These are phyloP conservation scores for Backusella tarrabulga DNA, from an alignment of 192 early-diverging fungal species.

Conservation along the genomic window DNA sequence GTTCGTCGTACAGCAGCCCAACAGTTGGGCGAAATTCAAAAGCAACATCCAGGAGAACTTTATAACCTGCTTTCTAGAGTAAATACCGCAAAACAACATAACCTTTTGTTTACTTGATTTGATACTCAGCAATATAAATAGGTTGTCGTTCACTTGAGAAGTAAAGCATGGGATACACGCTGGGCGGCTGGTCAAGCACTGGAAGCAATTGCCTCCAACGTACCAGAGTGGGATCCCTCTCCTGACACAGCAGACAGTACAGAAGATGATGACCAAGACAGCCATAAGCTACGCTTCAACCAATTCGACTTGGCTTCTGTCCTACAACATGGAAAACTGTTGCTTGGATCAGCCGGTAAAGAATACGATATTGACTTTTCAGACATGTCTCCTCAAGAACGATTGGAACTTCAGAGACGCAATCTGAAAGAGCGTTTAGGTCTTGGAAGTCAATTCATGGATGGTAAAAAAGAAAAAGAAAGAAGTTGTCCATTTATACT, in stretches of 20 bases:
- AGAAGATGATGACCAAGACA: slow-evolving; percentile 30
- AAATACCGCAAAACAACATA: slow-evolving; percentile 23
- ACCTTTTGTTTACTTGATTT: background rate
- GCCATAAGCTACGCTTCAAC: slow-evolving; percentile 67
- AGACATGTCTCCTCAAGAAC: slow-evolving; percentile 78
- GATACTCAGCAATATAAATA: slow-evolving; percentile 26
- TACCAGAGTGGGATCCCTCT: slow-evolving; percentile 80
- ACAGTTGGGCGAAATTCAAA: slow-evolving; percentile 94
- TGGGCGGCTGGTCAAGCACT: slow-evolving; percentile 91
- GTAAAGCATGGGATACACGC: slow-evolving; percentile 93
- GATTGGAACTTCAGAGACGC: slow-evolving; percentile 78
- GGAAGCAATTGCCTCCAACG: slow-evolving; percentile 87
- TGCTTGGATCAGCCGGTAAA: slow-evolving; percentile 85
- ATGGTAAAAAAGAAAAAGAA: slow-evolving; percentile 47
- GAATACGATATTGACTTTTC: slow-evolving; percentile 88
- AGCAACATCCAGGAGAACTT: slow-evolving; percentile 90
- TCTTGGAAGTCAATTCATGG: slow-evolving; percentile 85
- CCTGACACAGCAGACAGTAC: slow-evolving; percentile 9
- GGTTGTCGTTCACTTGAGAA: slow-evolving; percentile 84
- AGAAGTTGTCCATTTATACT: background rate
- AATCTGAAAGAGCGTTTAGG: slow-evolving; percentile 84
- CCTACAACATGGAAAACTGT: slow-evolving; percentile 68
- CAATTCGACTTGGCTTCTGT: slow-evolving; percentile 84
- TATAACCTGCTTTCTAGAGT: slow-evolving; percentile 80
- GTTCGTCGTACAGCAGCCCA: slow-evolving; percentile 90